phyloP scores from a whole-genome alignment of 345 rosid genomes.

The Zanthoxylum bungeanum region DNA sequence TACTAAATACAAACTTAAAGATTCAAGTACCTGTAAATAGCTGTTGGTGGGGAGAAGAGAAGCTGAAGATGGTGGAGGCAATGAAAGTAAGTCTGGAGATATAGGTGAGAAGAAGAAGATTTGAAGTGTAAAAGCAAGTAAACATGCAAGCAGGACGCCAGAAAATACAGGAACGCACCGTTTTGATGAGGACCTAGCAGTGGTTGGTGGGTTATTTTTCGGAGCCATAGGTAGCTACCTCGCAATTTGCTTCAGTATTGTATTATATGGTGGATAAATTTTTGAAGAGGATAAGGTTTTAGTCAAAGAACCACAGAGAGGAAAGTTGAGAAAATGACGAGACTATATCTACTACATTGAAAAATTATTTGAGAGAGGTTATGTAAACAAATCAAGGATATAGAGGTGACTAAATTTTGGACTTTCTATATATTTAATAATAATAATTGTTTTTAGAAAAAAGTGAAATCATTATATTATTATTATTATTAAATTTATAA shows the following conservation, averaged over 20 bases:
- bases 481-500: too few species aligned
- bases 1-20: too few species aligned
- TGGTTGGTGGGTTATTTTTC: neutral
- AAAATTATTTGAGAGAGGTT: too few species aligned
- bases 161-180: conserved; percentile 1
- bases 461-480: too few species aligned
- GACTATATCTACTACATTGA: too few species aligned
- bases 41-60: conserved; percentile 29
- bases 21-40: conserved; percentile 31
- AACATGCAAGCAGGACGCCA: conserved; percentile 19
- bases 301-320: too few species aligned
- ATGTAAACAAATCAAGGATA: too few species aligned
- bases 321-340: too few species aligned
- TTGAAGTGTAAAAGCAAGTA: conserved; percentile 29
- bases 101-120: conserved; percentile 46
- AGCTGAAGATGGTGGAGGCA: conserved; percentile 23
- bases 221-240: neutral
- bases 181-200: neutral
- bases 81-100: conserved; percentile 29
- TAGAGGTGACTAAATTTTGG: too few species aligned
- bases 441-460: too few species aligned
- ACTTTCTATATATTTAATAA: too few species aligned
- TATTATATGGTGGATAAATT: neutral
- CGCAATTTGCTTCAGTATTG: neutral
- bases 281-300: neutral